These are phyloP conservation scores for Dactylellina drechsleri DNA, from an alignment of 2,329 filamentous ascomycete genomes.

Conservation along the genomic window DNA sequence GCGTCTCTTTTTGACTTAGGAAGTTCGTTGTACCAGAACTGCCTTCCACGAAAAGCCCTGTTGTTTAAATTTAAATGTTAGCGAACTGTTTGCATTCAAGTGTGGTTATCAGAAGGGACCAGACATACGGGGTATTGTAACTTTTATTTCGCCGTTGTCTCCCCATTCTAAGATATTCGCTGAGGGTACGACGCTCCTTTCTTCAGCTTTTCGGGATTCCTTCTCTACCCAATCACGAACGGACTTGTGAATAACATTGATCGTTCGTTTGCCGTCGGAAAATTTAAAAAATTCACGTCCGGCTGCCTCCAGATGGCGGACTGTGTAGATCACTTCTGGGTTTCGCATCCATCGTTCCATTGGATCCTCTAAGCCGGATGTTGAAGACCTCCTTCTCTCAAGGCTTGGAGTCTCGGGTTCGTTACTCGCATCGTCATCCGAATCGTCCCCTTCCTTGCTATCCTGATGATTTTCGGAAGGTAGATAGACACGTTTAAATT, in stretches of 20 bases:
- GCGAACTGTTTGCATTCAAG: neutral
- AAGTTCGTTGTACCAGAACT: conserved; percentile 20
- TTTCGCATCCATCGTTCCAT: conserved; percentile 26
- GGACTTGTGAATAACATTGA: conserved; percentile 41
- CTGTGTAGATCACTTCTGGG: conserved; percentile 38
- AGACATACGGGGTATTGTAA: conserved; percentile 38
- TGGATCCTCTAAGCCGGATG: conserved; percentile 1
- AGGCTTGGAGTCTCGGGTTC: neutral
- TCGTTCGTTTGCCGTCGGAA: conserved; percentile 19
- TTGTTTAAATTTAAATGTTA: neutral
- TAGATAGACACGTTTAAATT: conserved; percentile 35
- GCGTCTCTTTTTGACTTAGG: conserved; percentile 12
- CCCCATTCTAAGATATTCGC: conserved; percentile 18
- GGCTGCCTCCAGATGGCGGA: conserved; percentile 29
- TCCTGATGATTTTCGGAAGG: neutral
- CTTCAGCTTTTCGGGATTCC: conserved; percentile 29
- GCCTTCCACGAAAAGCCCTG: conserved; percentile 27
- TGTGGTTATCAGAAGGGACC: neutral
- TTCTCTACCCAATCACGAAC: conserved; percentile 47
- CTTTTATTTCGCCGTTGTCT: conserved; percentile 32
- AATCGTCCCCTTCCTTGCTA: neutral
- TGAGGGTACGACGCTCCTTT: conserved; percentile 1
- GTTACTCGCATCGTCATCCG: conserved; percentile 15
- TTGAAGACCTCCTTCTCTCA: neutral
- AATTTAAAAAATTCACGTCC: conserved; percentile 45